These are phyloP conservation scores for Lachancea kluyveri DNA, from an alignment of 805 yeast genomes.

Conservation along the genomic window DNA sequence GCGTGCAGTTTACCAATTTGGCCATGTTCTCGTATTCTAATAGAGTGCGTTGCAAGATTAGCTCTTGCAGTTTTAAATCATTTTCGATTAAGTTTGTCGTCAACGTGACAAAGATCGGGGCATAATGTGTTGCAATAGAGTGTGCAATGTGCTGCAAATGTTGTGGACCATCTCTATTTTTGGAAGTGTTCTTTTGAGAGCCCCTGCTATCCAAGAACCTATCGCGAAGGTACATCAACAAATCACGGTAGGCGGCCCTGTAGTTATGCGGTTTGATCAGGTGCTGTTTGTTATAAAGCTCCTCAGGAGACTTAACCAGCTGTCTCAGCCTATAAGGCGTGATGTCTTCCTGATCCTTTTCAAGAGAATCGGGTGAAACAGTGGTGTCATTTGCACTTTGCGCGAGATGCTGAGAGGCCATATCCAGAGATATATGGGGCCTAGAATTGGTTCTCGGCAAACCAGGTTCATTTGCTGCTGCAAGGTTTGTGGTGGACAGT, in stretches of 20 bases:
- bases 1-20: slow-evolving; percentile 53
- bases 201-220: slow-evolving; percentile 14
- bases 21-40: slow-evolving; percentile 49
- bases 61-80: slow-evolving; percentile 58
- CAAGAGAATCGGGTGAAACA: slow-evolving; percentile 9
- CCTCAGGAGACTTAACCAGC: slow-evolving; percentile 18
- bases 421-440: slow-evolving; percentile 20
- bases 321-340: slow-evolving; percentile 19
- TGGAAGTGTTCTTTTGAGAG: not conserved
- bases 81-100: slow-evolving; percentile 67
- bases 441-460: slow-evolving; percentile 12
- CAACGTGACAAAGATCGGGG: slow-evolving; percentile 74
- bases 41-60: slow-evolving; percentile 50
- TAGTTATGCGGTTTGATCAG: slow-evolving; percentile 22
- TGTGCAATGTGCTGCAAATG: slow-evolving; percentile 33
- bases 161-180: slow-evolving; percentile 5
- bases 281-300: slow-evolving; percentile 15
- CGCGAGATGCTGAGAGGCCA: slow-evolving; percentile 3
- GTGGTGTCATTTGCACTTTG: slow-evolving; percentile 1
- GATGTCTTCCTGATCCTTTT: slow-evolving; percentile 2
- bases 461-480: not conserved
- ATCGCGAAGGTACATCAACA: slow-evolving; percentile 12
- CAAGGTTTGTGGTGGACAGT: no score
- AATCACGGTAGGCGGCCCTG: slow-evolving; percentile 14
- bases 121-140: slow-evolving; percentile 43